Percentiles rank a stretch among this genome's conserved stretches.
Evolutionary conservation across 345 rosid genomes (phyloP).

Genomic region (Durio zibethinus): DNA sequence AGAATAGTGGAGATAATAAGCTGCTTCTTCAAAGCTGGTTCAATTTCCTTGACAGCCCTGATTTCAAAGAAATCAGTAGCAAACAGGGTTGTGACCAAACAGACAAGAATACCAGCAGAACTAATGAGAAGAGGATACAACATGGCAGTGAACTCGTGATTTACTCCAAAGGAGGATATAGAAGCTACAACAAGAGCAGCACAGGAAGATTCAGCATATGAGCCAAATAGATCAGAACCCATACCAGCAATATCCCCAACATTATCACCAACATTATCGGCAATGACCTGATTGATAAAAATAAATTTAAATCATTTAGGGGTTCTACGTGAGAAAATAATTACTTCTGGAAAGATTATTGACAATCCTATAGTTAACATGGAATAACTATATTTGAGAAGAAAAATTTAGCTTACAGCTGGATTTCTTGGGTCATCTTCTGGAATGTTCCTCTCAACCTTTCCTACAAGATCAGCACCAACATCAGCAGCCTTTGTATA

Average conservation of each 20-base stretch:
- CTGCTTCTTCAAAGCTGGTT: conserved; percentile 63
- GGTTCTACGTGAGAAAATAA: background rate
- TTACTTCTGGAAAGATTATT: background rate
- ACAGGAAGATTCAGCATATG: conserved; percentile 74
- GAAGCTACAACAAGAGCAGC: conserved; percentile 77
- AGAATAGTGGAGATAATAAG: conserved; percentile 63
- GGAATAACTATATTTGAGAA: background rate
- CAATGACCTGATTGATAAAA: conserved; percentile 52
- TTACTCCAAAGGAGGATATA: conserved; percentile 65
- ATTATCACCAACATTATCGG: conserved; percentile 80
- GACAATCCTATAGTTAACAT: background rate
- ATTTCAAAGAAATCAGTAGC: conserved; percentile 71
- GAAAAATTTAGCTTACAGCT: conserved; percentile 46
- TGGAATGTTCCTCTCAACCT: conserved; percentile 72
- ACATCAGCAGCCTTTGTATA: conserved; percentile 85
- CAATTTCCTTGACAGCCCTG: conserved; percentile 66
- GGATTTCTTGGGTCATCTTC: conserved; percentile 84
- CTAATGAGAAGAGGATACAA: conserved; percentile 66
- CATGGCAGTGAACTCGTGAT: conserved; percentile 65
- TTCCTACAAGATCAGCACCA: conserved; percentile 85
- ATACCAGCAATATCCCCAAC: conserved; percentile 82
- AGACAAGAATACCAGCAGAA: conserved; percentile 67
- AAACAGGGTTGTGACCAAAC: conserved; percentile 64
- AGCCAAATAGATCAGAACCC: conserved; percentile 79
- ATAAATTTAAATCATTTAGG: background rate